Percentiles rank a stretch among this genome's conserved stretches.
phyloP scores from a whole-genome alignment of 2,329 filamentous ascomycete species.

The Lachnellula occidentalis region DNA sequence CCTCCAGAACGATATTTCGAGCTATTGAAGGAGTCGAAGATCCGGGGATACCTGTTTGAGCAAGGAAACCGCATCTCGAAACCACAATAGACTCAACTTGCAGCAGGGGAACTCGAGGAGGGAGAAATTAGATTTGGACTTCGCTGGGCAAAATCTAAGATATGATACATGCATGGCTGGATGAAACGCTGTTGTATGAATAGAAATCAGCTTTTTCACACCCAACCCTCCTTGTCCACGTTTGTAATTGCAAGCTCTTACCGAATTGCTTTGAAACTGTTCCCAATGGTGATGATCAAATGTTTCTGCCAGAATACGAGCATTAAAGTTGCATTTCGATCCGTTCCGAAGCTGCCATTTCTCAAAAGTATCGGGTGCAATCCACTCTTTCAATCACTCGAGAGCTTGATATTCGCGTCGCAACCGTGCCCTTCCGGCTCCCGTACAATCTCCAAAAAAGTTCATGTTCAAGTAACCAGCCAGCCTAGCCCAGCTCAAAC shows the following conservation, averaged over 20 bases:
- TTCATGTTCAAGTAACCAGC: slow-evolving; percentile 25
- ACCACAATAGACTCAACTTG: slow-evolving; percentile 20
- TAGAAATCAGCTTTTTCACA: background rate
- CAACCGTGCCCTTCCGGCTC: slow-evolving; percentile 4
- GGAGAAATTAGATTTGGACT: background rate
- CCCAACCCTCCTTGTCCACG: background rate
- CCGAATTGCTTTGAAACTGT: too few relatives aligned
- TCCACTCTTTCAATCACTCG: background rate
- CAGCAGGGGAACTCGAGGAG: background rate
- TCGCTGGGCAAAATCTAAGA: background rate
- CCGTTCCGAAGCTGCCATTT: too few relatives aligned
- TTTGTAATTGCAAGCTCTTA: too few relatives aligned
- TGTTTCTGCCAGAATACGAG: background rate
- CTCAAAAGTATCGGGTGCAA: background rate
- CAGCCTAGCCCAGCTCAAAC: slow-evolving; percentile 3
- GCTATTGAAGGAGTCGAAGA: slow-evolving; percentile 68
- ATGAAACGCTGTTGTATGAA: background rate
- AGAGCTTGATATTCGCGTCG: slow-evolving; percentile 22
- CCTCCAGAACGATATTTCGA: slow-evolving; percentile 69
- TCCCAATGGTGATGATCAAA: too few relatives aligned
- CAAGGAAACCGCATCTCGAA: slow-evolving; percentile 70
- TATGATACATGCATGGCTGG: background rate
- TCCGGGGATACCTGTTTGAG: slow-evolving; percentile 73
- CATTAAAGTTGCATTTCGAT: background rate
- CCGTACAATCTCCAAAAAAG: slow-evolving; percentile 24